Base-by-base conservation (phyloP, 2,329 filamentous ascomycete species). In the Paecilomyces formosus region DNA sequence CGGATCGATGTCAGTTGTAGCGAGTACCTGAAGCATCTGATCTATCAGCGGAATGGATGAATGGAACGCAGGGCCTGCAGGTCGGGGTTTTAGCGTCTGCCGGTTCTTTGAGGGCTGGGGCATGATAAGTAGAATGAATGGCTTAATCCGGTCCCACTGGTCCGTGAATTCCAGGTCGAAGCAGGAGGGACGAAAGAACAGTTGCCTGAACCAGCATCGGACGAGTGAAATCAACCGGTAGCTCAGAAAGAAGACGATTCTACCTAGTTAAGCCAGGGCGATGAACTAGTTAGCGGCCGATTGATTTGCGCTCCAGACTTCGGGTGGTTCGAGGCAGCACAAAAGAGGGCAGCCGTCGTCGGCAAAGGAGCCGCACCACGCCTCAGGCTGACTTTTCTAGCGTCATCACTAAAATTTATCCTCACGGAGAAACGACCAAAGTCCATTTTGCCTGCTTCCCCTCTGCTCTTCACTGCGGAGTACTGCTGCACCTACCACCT, bases 341-440 rank as follows among this genome's bases (percentile, higher is more conserved):
- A 21, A 22, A 26, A 21, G 31, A 26, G 22, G 53, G 57, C 57
- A 52, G 53, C 28, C 57, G 28, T 49, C 54, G 54, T 31, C 51
- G 52, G n/a, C 53, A 45, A 24, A 31, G 56, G 59, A 58, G 56
- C 61, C 66, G 62, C 66, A 69, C 66, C 63, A 67, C 56, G 59
- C 57, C 58, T 61, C 68, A 70, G 69, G 70, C 67, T 72, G 70
- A 73, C 69, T 71, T 72, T 72, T 71, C 70, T 73, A 74, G 71
- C 70, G 71, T 68, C 70, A 71, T 71, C 68, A 73, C 72, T 74
- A 74, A 74, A 74, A 73, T 68, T 74, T 72, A 72, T 73, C 70
- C 64, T 69, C 65, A 67, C 69, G 70, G 66, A 71, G 50, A 26
- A 60, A 60, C 53, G 56, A 54, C 56, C 51, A 52, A 52, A 33